phyloP scores from a whole-genome alignment of 352 stramenopile species.

The Phytophthora megakarya region DNA sequence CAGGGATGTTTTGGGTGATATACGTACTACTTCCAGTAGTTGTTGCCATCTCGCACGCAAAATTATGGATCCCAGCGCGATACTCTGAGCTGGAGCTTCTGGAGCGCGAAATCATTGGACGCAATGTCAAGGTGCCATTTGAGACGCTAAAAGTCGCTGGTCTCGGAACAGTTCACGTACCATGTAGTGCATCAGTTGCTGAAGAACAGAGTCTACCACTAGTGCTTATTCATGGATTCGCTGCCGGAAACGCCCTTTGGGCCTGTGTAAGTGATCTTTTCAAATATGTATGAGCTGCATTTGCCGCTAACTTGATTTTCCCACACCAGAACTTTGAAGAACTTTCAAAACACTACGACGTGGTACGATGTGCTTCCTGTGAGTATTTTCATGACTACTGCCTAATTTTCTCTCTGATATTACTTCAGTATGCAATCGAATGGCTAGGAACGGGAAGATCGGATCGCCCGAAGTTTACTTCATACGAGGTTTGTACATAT shows the following conservation, averaged over 20 bases:
- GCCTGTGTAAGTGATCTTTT: conserved; percentile 48
- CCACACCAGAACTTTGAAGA: conserved; percentile 61
- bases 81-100: conserved; percentile 52
- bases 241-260: conserved; percentile 70
- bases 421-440: conserved; percentile 66
- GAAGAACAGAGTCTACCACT: conserved; percentile 33
- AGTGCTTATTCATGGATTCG: conserved; percentile 70
- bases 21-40: conserved; percentile 42
- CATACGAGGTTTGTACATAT: conserved; percentile 47
- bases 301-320: not conserved
- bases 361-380: conserved; percentile 33
- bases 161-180: conserved; percentile 66
- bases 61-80: conserved; percentile 55
- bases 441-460: conserved; percentile 71
- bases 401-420: not conserved
- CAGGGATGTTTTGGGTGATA: conserved; percentile 38
- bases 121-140: conserved; percentile 51
- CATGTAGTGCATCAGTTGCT: conserved; percentile 38
- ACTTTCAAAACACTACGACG: conserved; percentile 58
- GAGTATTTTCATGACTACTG: not conserved
- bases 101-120: conserved; percentile 49
- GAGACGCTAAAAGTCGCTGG: conserved; percentile 57
- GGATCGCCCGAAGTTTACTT: conserved; percentile 58
- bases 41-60: conserved; percentile 42
- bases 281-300: conserved; percentile 6